Percentiles rank a stretch among this genome's conserved stretches.
Conservation (phyloP, 1,284 basidiomycete species). For the Dichomitus squalens region DNA sequence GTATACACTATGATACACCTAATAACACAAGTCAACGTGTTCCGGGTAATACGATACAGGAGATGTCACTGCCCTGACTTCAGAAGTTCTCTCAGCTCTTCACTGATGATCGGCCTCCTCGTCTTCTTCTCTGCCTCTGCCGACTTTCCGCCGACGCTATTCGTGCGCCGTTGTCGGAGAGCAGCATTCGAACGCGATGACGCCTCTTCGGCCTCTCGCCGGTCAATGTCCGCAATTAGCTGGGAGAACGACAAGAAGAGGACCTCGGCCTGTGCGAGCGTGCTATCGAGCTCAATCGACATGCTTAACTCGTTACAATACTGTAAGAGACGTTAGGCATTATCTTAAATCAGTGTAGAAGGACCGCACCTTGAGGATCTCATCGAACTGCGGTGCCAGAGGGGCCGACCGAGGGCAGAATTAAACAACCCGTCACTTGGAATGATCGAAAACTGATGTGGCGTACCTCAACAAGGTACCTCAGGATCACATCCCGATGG, state of each 20-base stretch:
- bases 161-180: constrained; percentile 12
- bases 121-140: neutral
- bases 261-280: constrained; percentile 92
- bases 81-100: constrained; percentile 21
- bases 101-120: constrained; percentile 18
- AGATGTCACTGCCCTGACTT: constrained; percentile 17
- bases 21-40: constrained; percentile 17
- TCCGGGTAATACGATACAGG: constrained; percentile 5
- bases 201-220: constrained; percentile 59
- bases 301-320: constrained; percentile 94
- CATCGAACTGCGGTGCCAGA: constrained; percentile 62
- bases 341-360: neutral
- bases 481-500: constrained; percentile 90
- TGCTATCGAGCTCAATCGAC: constrained; percentile 91
- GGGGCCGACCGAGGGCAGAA: neutral
- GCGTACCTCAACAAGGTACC: constrained; percentile 86
- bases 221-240: constrained; percentile 87
- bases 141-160: neutral
- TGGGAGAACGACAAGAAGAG: constrained; percentile 86
- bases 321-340: constrained; percentile 35
- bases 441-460: neutral
- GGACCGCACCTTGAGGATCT: constrained; percentile 76
- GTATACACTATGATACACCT: constrained; percentile 17
- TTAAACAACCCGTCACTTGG: neutral
- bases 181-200: constrained; percentile 4